Evolutionary conservation across 1,284 basidiomycete genomes (phyloP), one percentile per base, ranked within the genome.

Genomic region (Marasmius fiardii): DNA sequence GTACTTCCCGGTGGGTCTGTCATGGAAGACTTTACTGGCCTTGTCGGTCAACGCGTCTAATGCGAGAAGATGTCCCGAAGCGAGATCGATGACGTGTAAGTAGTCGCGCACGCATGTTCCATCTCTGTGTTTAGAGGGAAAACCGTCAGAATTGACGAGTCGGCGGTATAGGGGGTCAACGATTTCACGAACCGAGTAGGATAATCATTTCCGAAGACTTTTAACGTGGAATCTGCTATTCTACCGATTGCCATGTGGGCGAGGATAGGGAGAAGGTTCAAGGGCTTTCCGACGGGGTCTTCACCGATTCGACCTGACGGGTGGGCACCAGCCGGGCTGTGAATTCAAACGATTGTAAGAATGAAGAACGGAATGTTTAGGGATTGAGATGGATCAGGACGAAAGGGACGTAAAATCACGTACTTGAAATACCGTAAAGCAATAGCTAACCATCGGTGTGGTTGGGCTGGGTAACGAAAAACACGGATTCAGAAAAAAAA

Each of bases 21-120:
- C 73, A 55, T 75, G 74, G 61, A 85, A 83, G 58, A 86, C 81
- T 26, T 69, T 71, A 1, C 74, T 81, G 5, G 87, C 85, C 45
- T 85, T 78, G 1, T 81, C 74, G n/a, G 77, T 76, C 28, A 96
- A 80, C 18, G 93, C 94, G 56, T 96, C 90, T 43, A 99, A 81
- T 0, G 97, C 93, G 57, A 95, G 85, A 56, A 98, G 79, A 73
- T 99, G 97, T 8, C 97, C 97, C 23, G 85, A 80, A 18, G 97
- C 94, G 35, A 99, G 84, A 71, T 99, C 97, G 71, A 98, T 86
- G 58, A 99, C 86, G 73, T 99, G 97, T 28, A 99, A 82, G 76
- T 99, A 99, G 76, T 99, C 97, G 55, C 97, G 91, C 28, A 97
- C 92, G 66, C 95, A 98, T 4, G 95, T 98, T 16, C 96, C 96